Conservation (phyloP, 2,329 filamentous ascomycete genomes). For the Botrytis cinerea region DNA sequence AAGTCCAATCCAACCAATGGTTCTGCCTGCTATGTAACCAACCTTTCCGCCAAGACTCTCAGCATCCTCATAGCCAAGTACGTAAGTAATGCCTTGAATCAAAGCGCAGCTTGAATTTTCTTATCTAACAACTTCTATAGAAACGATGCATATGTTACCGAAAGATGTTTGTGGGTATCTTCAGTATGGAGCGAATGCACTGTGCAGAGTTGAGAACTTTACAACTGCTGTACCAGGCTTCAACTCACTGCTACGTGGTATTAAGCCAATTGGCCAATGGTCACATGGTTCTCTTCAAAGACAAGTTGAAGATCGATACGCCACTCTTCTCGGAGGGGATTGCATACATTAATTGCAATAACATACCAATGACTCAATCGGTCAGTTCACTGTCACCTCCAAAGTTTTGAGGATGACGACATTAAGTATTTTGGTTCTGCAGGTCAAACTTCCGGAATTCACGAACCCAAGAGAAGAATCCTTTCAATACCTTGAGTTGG, state of each 20-base stretch:
- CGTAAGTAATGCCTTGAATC: neutral
- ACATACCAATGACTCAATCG: neutral
- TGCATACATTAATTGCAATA: neutral
- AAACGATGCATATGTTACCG: neutral
- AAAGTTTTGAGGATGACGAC: accelerated
- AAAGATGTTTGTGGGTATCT: too few relatives aligned
- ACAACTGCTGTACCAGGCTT: neutral
- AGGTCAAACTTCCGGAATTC: neutral
- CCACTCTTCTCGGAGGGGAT: neutral
- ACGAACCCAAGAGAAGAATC: neutral
- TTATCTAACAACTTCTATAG: neutral
- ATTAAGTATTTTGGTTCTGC: accelerated
- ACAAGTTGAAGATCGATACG: conserved; percentile 30
- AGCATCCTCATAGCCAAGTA: neutral
- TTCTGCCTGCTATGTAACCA: neutral
- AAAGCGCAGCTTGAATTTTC: neutral
- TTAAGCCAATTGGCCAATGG: conserved; percentile 37
- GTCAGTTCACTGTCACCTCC: neutral
- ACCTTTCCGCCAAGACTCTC: neutral
- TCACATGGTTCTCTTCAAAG: conserved; percentile 35
- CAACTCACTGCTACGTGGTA: neutral
- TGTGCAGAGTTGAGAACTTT: conserved; percentile 41
- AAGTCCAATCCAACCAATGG: neutral
- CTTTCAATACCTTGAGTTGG: neutral
- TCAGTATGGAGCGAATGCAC: too few relatives aligned